phyloP scores from a whole-genome alignment of 345 rosid genomes.

The Orychophragmus violaceus region DNA sequence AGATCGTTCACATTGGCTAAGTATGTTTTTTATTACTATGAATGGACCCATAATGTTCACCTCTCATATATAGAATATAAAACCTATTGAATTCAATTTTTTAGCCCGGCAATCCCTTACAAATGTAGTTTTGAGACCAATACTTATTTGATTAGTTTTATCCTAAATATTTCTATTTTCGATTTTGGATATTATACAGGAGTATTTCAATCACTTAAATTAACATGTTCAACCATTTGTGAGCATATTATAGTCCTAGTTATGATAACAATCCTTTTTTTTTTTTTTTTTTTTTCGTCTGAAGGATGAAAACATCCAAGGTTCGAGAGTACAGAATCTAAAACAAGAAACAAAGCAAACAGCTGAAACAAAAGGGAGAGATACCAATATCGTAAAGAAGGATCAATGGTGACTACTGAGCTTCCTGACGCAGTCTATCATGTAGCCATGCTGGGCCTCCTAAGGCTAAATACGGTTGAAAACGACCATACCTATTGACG shows the following conservation, averaged over 20 bases:
- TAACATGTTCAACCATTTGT: neutral
- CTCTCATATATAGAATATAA: neutral
- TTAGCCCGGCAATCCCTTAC: neutral
- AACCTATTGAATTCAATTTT: neutral
- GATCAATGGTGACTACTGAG: too few relatives aligned
- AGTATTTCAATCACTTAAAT: neutral
- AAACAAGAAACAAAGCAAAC: too few relatives aligned
- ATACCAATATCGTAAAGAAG: too few relatives aligned
- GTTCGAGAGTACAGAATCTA: too few relatives aligned
- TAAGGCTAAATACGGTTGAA: too few relatives aligned
- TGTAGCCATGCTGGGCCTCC: too few relatives aligned
- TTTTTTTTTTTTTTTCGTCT: too few relatives aligned
- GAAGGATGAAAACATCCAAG: too few relatives aligned
- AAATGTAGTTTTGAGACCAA: neutral
- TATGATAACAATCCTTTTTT: neutral
- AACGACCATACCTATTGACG: too few relatives aligned
- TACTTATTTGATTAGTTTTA: neutral
- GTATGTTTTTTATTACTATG: constrained; percentile 14
- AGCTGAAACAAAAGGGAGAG: too few relatives aligned
- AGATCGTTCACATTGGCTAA: constrained; percentile 5
- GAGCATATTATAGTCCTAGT: neutral
- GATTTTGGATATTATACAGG: neutral
- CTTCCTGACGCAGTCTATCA: too few relatives aligned
- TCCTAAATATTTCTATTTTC: neutral
- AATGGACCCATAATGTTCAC: constrained; percentile 14